Percentiles rank a stretch among this genome's conserved stretches.
Evolutionary conservation across 108 stramenopile genomes (phyloP).

Genomic region (Cyclostephanos tholiformis): DNA sequence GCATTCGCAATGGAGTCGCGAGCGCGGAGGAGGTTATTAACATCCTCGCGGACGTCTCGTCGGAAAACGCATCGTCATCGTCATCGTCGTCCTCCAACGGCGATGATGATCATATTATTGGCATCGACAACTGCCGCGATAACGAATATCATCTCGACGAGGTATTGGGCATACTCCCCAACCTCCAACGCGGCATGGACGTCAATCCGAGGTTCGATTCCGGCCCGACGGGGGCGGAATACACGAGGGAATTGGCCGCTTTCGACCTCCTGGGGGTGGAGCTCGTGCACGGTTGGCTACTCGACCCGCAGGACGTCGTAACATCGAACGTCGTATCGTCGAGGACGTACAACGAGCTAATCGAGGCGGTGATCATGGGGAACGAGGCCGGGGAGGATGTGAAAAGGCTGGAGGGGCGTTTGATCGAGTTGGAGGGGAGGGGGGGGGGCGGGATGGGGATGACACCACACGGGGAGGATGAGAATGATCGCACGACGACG

Average conservation of each 20-base stretch:
- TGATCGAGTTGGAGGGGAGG: constrained; percentile 13
- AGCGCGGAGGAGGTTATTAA: constrained; percentile 79
- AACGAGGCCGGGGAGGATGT: constrained; percentile 59
- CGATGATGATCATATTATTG: constrained; percentile 7
- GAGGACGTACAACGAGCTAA: constrained; percentile 92
- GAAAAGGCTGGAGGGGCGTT: constrained; percentile 10
- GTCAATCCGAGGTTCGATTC: constrained; percentile 93
- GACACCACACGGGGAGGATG: too few species aligned
- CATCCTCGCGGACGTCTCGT: constrained; percentile 66
- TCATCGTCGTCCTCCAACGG: neutral
- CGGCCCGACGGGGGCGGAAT: constrained; percentile 86
- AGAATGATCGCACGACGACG: too few species aligned
- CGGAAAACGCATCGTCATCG: neutral
- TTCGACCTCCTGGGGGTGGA: constrained; percentile 90
- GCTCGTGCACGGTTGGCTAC: constrained; percentile 97
- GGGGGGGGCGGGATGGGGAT: neutral
- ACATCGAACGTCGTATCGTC: constrained; percentile 45
- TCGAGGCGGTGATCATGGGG: constrained; percentile 86
- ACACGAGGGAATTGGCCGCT: constrained; percentile 81
- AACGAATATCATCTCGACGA: constrained; percentile 71
- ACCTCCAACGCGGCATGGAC: constrained; percentile 93
- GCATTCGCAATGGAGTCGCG: constrained; percentile 56
- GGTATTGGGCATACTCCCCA: constrained; percentile 82
- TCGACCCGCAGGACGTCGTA: constrained; percentile 78
- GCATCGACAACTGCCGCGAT: neutral